Conservation (phyloP, 164 flowering plant species). For the Tinospora cordifolia region DNA sequence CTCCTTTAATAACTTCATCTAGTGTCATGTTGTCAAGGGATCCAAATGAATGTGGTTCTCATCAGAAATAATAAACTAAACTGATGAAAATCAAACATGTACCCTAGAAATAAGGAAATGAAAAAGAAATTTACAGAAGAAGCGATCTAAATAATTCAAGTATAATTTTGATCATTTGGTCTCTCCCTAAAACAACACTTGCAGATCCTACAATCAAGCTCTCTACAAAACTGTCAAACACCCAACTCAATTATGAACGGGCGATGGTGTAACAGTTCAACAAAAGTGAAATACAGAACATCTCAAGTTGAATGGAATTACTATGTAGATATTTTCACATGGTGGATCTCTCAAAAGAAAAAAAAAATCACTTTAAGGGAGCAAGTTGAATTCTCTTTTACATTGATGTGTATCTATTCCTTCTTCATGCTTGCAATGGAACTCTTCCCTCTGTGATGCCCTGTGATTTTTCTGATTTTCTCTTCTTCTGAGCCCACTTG, state of each 20-base stretch:
- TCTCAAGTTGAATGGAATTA: neutral
- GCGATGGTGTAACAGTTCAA: neutral
- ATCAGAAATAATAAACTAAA: neutral
- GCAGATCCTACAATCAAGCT: neutral
- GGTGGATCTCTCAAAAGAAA: neutral
- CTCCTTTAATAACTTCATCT: no score
- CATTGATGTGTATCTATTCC: neutral
- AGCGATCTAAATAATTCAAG: neutral
- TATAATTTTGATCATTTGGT: neutral
- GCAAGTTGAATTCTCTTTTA: neutral
- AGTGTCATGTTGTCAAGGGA: neutral
- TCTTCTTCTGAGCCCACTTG: conserved; percentile 72
- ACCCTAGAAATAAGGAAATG: neutral
- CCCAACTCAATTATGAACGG: neutral
- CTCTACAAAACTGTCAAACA: neutral
- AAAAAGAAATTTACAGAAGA: neutral
- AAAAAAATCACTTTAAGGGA: neutral
- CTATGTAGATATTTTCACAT: no score
- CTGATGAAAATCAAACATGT: neutral
- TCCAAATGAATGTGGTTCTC: neutral
- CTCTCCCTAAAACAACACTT: neutral
- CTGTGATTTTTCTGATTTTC: conserved; percentile 22
- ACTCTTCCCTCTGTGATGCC: neutral
- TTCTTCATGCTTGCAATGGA: conserved; percentile 7
- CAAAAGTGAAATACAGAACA: neutral